phyloP scores from a whole-genome alignment of 2,329 filamentous ascomycete species.

The Alternaria atra region DNA sequence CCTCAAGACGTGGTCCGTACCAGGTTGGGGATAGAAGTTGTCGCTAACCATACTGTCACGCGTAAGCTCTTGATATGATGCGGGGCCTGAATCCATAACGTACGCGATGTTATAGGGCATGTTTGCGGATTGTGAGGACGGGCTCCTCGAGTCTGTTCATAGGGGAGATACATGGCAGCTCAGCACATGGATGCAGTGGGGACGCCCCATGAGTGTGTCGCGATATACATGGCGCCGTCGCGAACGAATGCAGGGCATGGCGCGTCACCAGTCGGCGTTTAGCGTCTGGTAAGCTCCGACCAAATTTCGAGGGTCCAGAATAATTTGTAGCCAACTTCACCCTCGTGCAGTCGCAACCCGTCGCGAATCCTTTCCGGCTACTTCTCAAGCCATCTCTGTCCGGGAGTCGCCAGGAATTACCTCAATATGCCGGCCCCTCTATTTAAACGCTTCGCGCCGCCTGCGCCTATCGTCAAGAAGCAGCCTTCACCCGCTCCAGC shows the following conservation, averaged over 20 bases:
- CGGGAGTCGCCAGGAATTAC: not conserved
- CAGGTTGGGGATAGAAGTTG: slow-evolving; percentile 98
- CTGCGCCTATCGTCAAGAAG: slow-evolving; percentile 23
- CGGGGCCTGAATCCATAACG: slow-evolving; percentile 35
- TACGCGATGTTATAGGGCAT: slow-evolving; percentile 78
- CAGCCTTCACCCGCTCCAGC: slow-evolving; percentile 10
- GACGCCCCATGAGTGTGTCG: not conserved
- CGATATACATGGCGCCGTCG: not conserved
- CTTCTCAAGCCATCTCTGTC: not conserved
- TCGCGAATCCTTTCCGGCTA: not conserved
- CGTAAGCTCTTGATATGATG: slow-evolving; percentile 17
- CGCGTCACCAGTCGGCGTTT: slow-evolving; percentile 41
- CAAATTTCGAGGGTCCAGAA: slow-evolving; percentile 32
- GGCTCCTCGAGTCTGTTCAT: slow-evolving; percentile 23
- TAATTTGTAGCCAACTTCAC: slow-evolving; percentile 27
- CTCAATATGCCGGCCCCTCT: slow-evolving; percentile 57
- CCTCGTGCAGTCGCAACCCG: slow-evolving; percentile 6
- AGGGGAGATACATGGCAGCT: slow-evolving; percentile 34
- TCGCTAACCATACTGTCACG: slow-evolving; percentile 86
- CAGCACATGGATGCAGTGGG: slow-evolving; percentile 10
- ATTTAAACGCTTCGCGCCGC: slow-evolving; percentile 59
- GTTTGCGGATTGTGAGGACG: slow-evolving; percentile 32
- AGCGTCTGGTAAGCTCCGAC: slow-evolving; percentile 27
- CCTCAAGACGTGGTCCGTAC: slow-evolving; percentile 44
- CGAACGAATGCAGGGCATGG: slow-evolving; percentile 7